phyloP scores from a whole-genome alignment of 2,329 filamentous ascomycete species.

The Beauveria australis region DNA sequence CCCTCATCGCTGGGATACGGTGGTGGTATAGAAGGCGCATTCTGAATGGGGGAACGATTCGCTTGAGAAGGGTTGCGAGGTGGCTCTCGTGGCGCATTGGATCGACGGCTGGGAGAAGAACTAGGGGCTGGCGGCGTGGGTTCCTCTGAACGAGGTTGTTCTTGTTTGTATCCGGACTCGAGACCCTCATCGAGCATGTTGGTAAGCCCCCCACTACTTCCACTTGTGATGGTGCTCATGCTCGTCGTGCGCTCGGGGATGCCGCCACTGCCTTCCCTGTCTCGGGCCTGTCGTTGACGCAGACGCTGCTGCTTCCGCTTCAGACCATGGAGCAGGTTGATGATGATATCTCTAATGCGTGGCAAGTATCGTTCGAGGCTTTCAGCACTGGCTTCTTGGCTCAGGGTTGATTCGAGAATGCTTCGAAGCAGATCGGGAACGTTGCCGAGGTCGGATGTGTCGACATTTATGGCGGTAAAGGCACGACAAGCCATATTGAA shows the following conservation, averaged over 20 bases:
- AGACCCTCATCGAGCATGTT: conserved; percentile 53
- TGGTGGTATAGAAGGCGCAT: conserved; percentile 58
- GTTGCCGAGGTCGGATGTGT: conserved; percentile 87
- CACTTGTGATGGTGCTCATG: conserved; percentile 50
- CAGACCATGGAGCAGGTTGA: conserved; percentile 88
- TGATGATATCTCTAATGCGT: conserved; percentile 95
- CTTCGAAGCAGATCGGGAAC: conserved; percentile 84
- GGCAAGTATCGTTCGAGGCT: conserved; percentile 92
- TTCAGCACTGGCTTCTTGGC: conserved; percentile 88
- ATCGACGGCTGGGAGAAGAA: conserved; percentile 40
- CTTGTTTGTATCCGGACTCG: conserved; percentile 42
- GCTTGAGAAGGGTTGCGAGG: conserved; percentile 43
- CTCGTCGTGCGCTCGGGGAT: conserved; percentile 46
- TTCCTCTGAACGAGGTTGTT: conserved; percentile 24
- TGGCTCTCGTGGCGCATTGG: conserved; percentile 40
- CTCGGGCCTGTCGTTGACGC: conserved; percentile 52
- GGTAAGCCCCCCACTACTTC: conserved; percentile 46
- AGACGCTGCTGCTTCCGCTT: conserved; percentile 96
- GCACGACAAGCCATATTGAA: conserved; percentile 98
- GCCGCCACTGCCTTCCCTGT: conserved; percentile 37
- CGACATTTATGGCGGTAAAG: conserved; percentile 94
- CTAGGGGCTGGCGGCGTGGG: conserved; percentile 20
- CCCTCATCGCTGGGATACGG: conserved; percentile 60
- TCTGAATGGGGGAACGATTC: conserved; percentile 63
- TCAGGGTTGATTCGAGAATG: conserved; percentile 91